A percentile compares a stretch with the other conserved stretches of the same genome.
Evolutionary conservation across 257 asterid genomes (phyloP).

Genomic region (Penstemon eatonii): DNA sequence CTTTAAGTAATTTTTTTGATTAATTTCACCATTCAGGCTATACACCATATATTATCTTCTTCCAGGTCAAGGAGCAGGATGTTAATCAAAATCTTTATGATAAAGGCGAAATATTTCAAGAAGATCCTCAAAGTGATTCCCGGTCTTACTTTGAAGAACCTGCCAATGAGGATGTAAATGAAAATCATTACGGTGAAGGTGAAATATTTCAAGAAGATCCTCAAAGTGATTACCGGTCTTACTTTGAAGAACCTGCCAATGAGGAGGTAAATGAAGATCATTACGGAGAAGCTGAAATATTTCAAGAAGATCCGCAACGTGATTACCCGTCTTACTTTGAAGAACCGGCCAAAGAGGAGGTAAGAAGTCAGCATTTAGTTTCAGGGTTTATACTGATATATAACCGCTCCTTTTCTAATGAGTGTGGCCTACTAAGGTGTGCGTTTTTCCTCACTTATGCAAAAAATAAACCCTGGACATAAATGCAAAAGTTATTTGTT

Average conservation of each 20-base stretch:
- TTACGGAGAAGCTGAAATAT: constrained; percentile 28
- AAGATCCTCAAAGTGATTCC: constrained; percentile 26
- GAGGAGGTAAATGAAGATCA: constrained; percentile 39
- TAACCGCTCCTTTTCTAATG: background rate
- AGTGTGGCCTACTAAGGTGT: background rate
- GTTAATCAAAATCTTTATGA: constrained; percentile 26
- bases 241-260: constrained; percentile 31
- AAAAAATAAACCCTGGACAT: no score
- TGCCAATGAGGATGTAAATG: constrained; percentile 38
- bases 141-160: constrained; percentile 30
- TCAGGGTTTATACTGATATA: constrained; percentile 5
- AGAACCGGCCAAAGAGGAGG: constrained; percentile 45
- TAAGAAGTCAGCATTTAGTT: constrained; percentile 27
- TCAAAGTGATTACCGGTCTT: constrained; percentile 22
- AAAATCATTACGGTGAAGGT: constrained; percentile 28
- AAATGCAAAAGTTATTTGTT: constrained; percentile 7
- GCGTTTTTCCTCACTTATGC: no score
- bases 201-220: constrained; percentile 30
- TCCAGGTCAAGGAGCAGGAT: constrained; percentile 48
- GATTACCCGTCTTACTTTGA: constrained; percentile 24
- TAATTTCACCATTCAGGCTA: constrained; percentile 24
- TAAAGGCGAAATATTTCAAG: constrained; percentile 28
- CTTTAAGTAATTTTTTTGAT: constrained; percentile 11
- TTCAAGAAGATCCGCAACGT: constrained; percentile 27
- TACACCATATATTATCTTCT: constrained; percentile 18